Evolutionary conservation across 345 rosid genomes (phyloP).

Genomic region (Bruguiera gymnorhiza): DNA sequence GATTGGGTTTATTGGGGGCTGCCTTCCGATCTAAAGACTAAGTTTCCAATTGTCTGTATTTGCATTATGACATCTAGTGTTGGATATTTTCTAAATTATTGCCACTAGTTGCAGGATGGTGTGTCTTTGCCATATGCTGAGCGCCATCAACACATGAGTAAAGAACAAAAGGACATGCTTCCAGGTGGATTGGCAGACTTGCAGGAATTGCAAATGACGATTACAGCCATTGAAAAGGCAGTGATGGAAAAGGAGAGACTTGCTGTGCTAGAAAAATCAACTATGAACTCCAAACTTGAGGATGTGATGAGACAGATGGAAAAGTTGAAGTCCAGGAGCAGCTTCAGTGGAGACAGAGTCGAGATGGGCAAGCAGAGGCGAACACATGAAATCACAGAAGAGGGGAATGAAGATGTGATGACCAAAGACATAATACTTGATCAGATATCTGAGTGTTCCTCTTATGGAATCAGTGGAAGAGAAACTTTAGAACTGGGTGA

Average conservation of each 20-base stretch:
- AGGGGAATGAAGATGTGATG: constrained; percentile 53
- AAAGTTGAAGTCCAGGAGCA: constrained; percentile 38
- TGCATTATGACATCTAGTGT: constrained; percentile 1
- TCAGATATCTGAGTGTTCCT: constrained; percentile 80
- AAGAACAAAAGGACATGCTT: constrained; percentile 20
- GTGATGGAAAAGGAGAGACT: constrained; percentile 59
- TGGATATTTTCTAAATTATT: constrained; percentile 3
- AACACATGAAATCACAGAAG: constrained; percentile 30
- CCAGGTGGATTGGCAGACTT: constrained; percentile 38
- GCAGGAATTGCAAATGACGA: constrained; percentile 53
- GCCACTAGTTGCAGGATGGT: constrained; percentile 40
- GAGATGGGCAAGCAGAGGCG: constrained; percentile 28
- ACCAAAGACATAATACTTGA: constrained; percentile 95
- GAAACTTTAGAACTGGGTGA: constrained; percentile 51
- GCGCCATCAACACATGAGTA: constrained; percentile 28
- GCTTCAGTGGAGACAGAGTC: constrained; percentile 22
- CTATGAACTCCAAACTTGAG: constrained; percentile 53
- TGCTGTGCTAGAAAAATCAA: constrained; percentile 45
- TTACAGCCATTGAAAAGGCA: constrained; percentile 63
- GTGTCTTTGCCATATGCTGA: constrained; percentile 23
- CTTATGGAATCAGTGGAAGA: constrained; percentile 69
- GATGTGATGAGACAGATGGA: constrained; percentile 51
- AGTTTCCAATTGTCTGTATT: neutral
- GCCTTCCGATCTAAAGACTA: neutral
- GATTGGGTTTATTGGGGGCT: constrained; percentile 2